Evolutionary conservation across 2,329 filamentous ascomycete genomes (phyloP).

Genomic region (Aspergillus neotritici): DNA sequence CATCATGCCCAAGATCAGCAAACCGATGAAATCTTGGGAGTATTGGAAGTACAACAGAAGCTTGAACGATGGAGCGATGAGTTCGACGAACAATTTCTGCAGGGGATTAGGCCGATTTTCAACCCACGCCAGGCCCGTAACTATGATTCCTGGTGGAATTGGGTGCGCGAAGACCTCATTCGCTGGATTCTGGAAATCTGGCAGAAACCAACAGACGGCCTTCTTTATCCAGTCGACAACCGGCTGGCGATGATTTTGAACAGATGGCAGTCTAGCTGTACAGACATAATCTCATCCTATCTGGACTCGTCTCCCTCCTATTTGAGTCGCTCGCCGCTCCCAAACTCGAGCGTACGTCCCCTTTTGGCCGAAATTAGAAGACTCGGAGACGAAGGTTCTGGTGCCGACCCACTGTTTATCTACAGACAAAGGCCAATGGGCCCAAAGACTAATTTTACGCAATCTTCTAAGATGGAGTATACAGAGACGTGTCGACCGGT

Average conservation of each 20-base stretch:
- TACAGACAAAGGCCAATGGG: conserved; percentile 7
- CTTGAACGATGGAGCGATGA: conserved; percentile 25
- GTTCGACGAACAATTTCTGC: conserved; percentile 24
- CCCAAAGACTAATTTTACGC: conserved; percentile 7
- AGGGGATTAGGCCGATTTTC: conserved; percentile 28
- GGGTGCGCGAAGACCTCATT: conserved; percentile 24
- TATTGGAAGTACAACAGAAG: conserved; percentile 10
- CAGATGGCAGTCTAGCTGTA: conserved; percentile 14
- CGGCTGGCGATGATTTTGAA: conserved; percentile 10
- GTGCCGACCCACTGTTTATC: conserved; percentile 8
- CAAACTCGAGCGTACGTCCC: neutral
- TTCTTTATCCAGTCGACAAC: neutral
- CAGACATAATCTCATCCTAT: conserved; percentile 5
- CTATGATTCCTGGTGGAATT: conserved; percentile 37
- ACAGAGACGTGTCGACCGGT: conserved; percentile 4
- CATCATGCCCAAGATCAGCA: neutral
- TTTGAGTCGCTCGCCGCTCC: no score
- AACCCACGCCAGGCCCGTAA: conserved; percentile 20
- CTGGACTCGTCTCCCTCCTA: neutral
- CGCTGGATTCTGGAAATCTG: conserved; percentile 5
- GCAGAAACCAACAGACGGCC: neutral
- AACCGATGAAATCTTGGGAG: neutral
- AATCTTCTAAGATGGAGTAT: conserved; percentile 7
- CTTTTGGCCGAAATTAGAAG: conserved; percentile 4
- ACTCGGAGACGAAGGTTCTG: conserved; percentile 3